Base-by-base conservation (phyloP, 441 rosid genomes). In the Pelargonium australe region DNA sequence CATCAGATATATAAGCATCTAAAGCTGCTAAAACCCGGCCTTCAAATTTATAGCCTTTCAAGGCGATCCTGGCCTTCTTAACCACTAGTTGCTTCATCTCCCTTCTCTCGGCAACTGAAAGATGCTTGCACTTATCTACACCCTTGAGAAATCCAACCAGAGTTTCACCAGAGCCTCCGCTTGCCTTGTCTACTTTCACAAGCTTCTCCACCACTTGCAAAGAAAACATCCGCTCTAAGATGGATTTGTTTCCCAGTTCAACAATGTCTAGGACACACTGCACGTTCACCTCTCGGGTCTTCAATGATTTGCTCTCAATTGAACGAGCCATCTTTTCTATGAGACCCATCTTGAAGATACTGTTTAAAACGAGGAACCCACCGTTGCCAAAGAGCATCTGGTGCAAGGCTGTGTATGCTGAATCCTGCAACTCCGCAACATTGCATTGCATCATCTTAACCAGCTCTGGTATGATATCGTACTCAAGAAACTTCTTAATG, bases 361-460 rank as follows among this genome's bases (percentile, higher is more conserved):
- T 51, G 47, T 66, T 62, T 72, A 72, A 66, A n/a, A 72, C 74
- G 31, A 69, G 73, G 11, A 10, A 31, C 13, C 79, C 79, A 62
- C 76, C 71, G 4, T 55, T 66, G 25, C 80, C 20, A 44, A 73
- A 72, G 47, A 77, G 64, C 74, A 77, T 69, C 47, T 77, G 73
- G 47, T 77, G 76, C 25, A 77, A 28, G 5, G 80, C 74, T 4
- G 68, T 44, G 7, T 66, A 77, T 12, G 76, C 76, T 13, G 76
- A 69, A 53, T 77, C 80, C 68, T 77, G 76, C 53, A 72, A 31
- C 66, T 77, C 76, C 7, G 76, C 20, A 6, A 62, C 40, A 5
- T 28, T 31, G 57, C 80, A 77, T 20, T 72, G 74, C 76, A 77
- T 77, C 74, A 72, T 61, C 71, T 72, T 77, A 28, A 77, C 66